These are phyloP conservation scores for Didymella pinodella DNA, from an alignment of 2,329 filamentous ascomycete genomes.

Conservation along the genomic window DNA sequence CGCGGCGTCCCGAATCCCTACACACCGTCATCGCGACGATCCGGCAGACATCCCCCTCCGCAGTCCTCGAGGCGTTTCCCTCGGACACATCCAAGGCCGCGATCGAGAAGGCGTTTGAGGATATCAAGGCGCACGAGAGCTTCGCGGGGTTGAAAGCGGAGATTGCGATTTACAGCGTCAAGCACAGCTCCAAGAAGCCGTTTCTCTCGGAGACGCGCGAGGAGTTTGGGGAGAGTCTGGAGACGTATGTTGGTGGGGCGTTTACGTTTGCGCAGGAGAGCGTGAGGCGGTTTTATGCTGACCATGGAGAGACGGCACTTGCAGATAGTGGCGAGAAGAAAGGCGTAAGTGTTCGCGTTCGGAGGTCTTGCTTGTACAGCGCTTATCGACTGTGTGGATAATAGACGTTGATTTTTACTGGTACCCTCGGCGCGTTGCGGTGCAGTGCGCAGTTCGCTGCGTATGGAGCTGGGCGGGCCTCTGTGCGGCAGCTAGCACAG, in stretches of 20 bases:
- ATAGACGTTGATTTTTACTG: slow-evolving; percentile 64
- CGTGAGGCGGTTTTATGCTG: slow-evolving; percentile 60
- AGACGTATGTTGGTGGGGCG: slow-evolving; percentile 63
- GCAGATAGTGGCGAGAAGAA: slow-evolving; percentile 61
- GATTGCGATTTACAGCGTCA: slow-evolving; percentile 65
- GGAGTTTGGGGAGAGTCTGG: slow-evolving; percentile 54
- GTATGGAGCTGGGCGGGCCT: slow-evolving; percentile 63
- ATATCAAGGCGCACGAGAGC: slow-evolving; percentile 58
- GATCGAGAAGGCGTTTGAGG: slow-evolving; percentile 58
- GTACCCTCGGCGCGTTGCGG: slow-evolving; percentile 62
- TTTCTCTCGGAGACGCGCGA: slow-evolving; percentile 64
- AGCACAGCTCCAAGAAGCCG: slow-evolving; percentile 62
- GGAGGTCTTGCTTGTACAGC: neutral
- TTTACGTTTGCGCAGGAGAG: slow-evolving; percentile 64
- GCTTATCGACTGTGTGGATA: slow-evolving; percentile 4
- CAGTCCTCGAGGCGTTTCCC: slow-evolving; percentile 61
- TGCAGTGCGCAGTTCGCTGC: slow-evolving; percentile 63
- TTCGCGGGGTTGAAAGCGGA: slow-evolving; percentile 61
- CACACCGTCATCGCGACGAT: slow-evolving; percentile 54
- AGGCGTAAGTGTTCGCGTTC: slow-evolving; percentile 46
- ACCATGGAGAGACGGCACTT: slow-evolving; percentile 60
- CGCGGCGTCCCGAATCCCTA: slow-evolving; percentile 58
- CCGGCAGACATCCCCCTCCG: slow-evolving; percentile 52
- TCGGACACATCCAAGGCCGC: slow-evolving; percentile 59
- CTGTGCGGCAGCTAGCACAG: slow-evolving; percentile 64